phyloP scores from a whole-genome alignment of 148 eudicot species.

The Persicaria maculosa region DNA sequence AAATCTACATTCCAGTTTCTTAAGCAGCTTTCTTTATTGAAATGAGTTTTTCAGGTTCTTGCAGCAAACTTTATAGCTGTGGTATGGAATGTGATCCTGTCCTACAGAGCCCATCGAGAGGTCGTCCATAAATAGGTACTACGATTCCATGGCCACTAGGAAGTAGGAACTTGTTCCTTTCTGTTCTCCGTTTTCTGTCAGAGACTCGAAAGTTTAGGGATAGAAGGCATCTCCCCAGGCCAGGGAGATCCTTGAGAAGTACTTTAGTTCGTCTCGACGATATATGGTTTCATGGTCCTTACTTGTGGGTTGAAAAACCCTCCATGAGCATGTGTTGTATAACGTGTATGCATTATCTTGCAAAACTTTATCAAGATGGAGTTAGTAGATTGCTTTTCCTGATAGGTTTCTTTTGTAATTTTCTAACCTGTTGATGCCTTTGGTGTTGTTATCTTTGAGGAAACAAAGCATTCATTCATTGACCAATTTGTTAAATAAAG shows the following conservation, averaged over 20 bases:
- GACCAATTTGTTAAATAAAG: not conserved
- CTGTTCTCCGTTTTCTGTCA: too few species aligned
- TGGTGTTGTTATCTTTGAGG: constrained; percentile 1
- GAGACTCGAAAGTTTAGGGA: too few species aligned
- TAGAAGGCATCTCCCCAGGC: too few species aligned
- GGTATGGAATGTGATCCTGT: constrained; percentile 81
- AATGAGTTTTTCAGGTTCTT: constrained; percentile 56
- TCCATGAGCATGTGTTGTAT: not conserved
- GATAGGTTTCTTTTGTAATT: not conserved
- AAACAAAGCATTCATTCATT: not conserved
- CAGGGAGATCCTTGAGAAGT: too few species aligned
- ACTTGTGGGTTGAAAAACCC: not conserved
- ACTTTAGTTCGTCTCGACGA: too few species aligned
- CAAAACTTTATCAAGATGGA: not conserved
- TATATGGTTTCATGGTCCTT: too few species aligned
- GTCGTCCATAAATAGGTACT: constrained; percentile 47
- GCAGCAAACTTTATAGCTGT: constrained; percentile 77
- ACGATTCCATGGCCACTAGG: not conserved
- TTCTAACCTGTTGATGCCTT: not conserved
- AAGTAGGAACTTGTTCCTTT: too few species aligned
- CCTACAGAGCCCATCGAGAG: constrained; percentile 89
- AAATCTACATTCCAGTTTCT: not conserved
- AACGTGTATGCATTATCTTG: not conserved
- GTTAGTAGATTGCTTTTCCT: not conserved
- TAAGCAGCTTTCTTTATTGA: not conserved